These are phyloP conservation scores for Metroxylon sagu DNA, from an alignment of 176 grass and related monocot species.

Conservation along the genomic window DNA sequence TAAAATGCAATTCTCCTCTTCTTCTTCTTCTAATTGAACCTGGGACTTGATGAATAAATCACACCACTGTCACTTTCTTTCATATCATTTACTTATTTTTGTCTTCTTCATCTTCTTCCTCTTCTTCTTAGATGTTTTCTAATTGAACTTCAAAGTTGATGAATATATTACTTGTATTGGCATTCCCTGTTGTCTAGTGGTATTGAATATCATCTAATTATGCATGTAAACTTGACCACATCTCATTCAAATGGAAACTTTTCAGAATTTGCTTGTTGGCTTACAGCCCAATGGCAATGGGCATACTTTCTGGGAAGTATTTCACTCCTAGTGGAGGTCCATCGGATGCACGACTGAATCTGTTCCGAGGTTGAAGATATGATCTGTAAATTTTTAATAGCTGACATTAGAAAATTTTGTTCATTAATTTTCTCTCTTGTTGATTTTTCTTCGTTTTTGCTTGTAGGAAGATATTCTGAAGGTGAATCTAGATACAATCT, in stretches of 20 bases:
- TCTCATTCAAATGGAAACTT: constrained; percentile 7
- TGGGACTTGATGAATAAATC: too few species aligned
- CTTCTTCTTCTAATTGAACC: too few species aligned
- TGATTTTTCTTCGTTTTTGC: constrained; percentile 15
- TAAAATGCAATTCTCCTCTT: too few species aligned
- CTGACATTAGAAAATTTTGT: background rate
- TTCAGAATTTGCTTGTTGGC: constrained; percentile 69
- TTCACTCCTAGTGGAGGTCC: constrained; percentile 28
- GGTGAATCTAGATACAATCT: constrained; percentile 91
- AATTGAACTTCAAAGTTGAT: too few species aligned
- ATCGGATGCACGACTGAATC: constrained; percentile 69
- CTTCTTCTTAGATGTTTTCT: too few species aligned
- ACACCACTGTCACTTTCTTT: too few species aligned
- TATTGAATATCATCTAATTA: background rate
- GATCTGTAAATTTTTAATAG: background rate
- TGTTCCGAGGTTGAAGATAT: constrained; percentile 53
- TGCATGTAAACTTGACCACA: background rate
- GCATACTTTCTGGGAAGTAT: constrained; percentile 91
- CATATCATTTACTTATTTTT: too few species aligned
- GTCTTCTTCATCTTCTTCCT: too few species aligned
- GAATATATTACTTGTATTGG: too few species aligned
- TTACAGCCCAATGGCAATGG: constrained; percentile 97
- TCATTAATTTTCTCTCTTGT: background rate
- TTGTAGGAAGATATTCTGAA: constrained; percentile 72
- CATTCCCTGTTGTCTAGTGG: too few species aligned